Conservation (phyloP, 352 stramenopile species). For the Peronospora farinosa region DNA sequence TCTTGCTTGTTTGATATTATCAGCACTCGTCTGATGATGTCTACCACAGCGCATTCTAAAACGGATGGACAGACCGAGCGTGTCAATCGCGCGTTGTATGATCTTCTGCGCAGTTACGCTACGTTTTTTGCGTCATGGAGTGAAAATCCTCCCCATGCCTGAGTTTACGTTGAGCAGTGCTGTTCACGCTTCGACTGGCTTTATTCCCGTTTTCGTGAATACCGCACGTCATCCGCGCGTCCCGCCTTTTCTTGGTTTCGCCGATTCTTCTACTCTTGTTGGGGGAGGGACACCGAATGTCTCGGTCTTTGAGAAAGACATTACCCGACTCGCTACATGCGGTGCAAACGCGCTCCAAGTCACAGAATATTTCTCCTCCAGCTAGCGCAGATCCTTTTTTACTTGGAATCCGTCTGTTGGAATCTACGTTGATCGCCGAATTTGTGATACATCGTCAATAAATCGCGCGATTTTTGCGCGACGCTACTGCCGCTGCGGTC, state of each 20-base stretch:
- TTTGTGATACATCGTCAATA: conserved; percentile 1
- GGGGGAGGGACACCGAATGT: too few species aligned
- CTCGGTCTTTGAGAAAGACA: too few species aligned
- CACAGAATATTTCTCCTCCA: too few species aligned
- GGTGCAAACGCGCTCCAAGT: background rate
- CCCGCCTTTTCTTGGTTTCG: background rate
- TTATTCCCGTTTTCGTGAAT: background rate
- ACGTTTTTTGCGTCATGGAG: background rate
- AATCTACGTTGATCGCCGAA: background rate
- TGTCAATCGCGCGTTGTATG: background rate
- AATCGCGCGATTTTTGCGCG: background rate
- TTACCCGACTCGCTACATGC: too few species aligned
- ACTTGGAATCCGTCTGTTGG: background rate
- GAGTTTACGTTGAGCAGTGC: background rate
- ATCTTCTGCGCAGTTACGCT: too few species aligned
- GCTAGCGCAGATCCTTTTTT: too few species aligned
- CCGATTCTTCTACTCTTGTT: too few species aligned
- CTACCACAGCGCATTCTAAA: conserved; percentile 1
- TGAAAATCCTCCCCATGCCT: background rate
- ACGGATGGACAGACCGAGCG: conserved; percentile 3
- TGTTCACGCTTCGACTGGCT: background rate
- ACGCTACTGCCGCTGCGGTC: background rate
- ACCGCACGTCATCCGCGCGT: background rate
- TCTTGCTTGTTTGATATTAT: background rate
- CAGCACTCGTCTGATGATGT: background rate